Conservation (phyloP, 169 alveolate genomes). For the Cystoisospora suis region DNA sequence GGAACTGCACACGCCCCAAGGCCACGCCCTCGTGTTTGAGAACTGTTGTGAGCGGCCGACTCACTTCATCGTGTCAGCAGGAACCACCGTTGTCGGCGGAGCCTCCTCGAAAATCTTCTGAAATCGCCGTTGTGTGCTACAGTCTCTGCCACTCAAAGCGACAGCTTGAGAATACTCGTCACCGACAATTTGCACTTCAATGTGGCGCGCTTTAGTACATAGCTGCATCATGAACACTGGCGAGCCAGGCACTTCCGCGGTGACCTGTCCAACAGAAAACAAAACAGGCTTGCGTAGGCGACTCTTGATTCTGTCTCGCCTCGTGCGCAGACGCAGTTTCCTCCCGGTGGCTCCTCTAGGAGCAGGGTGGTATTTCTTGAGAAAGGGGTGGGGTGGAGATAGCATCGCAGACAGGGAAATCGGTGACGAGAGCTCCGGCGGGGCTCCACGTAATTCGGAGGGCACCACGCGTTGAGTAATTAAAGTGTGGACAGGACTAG, state of each 20-base stretch:
- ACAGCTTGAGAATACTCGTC: constrained; percentile 88
- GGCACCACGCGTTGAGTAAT: no score
- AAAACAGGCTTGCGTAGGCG: no score
- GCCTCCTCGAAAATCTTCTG: constrained; percentile 89
- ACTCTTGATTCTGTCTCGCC: neutral
- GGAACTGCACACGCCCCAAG: neutral
- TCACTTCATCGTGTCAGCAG: constrained; percentile 49
- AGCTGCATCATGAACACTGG: constrained; percentile 81
- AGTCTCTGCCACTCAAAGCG: constrained; percentile 90
- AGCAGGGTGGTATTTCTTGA: no score
- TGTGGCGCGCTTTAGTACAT: constrained; percentile 75
- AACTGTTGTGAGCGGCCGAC: neutral
- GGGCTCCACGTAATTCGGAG: no score
- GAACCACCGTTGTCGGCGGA: constrained; percentile 64
- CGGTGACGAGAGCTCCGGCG: no score
- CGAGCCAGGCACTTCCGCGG: constrained; percentile 76
- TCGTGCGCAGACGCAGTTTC: constrained; percentile 4
- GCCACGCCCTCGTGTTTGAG: no score
- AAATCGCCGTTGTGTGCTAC: constrained; percentile 92
- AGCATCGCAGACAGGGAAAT: no score
- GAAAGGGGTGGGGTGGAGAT: no score
- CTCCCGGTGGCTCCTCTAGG: no score
- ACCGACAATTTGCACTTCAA: constrained; percentile 90
- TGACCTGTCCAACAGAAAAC: no score
- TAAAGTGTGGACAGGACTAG: no score